These are phyloP conservation scores for Rhodomyrtus tomentosa DNA, from an alignment of 345 rosid species.

Conservation along the genomic window DNA sequence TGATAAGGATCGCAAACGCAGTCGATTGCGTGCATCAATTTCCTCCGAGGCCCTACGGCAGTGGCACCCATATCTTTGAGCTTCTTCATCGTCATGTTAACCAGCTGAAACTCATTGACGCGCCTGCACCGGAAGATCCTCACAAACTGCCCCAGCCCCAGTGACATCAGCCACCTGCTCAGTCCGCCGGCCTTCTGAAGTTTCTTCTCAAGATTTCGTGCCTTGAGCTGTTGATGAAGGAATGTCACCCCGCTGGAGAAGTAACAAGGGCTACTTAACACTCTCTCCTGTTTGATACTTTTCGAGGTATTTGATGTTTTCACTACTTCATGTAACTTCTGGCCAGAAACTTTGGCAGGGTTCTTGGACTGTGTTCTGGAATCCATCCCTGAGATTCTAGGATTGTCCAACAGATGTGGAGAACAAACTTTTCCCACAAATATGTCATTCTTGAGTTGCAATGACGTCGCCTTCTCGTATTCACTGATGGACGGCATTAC, in stretches of 20 bases:
- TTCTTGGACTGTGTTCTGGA: neutral
- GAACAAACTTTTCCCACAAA: neutral
- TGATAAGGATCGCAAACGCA: constrained; percentile 63
- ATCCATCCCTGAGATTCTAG: neutral
- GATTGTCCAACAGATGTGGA: neutral
- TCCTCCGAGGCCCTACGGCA: constrained; percentile 91
- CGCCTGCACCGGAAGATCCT: constrained; percentile 49
- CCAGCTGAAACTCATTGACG: constrained; percentile 59
- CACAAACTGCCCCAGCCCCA: constrained; percentile 75
- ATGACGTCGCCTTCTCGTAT: neutral
- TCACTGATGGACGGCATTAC: neutral
- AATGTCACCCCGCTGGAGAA: constrained; percentile 22
- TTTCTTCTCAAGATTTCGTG: constrained; percentile 60
- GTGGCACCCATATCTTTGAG: constrained; percentile 92
- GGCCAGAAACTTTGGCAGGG: neutral
- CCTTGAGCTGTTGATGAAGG: constrained; percentile 50
- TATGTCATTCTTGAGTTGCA: neutral
- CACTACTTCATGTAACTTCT: neutral
- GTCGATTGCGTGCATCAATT: constrained; percentile 85
- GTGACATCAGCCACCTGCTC: constrained; percentile 59
- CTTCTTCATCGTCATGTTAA: constrained; percentile 80
- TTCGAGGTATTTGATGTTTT: constrained; percentile 18
- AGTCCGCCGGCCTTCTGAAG: constrained; percentile 73
- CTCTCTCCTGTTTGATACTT: constrained; percentile 20
- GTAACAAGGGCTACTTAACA: constrained; percentile 16